Base-by-base conservation (phyloP, 2,329 filamentous ascomycete genomes). In the Nectriaceae sp. region DNA sequence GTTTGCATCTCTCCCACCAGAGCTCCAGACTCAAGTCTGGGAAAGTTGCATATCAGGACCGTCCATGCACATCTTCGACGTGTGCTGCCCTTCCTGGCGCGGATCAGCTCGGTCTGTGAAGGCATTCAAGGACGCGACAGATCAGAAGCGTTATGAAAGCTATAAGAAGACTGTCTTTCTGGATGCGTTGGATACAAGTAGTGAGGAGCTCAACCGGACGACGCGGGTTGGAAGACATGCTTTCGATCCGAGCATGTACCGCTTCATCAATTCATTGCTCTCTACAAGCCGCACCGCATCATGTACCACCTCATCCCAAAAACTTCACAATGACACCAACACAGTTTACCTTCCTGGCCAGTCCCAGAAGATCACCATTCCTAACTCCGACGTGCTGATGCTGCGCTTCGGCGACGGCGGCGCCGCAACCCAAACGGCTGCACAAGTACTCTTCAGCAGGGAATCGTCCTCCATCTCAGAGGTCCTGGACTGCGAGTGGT, bases 31-130 rank as follows among this genome's bases (percentile, higher is more conserved):
- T 2, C 57, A 60, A 38, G 47, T 62, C 35, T 63, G 59, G 60
- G 55, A 63, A 11, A 19, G 44, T 4, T 58, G 55, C 37, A 40
- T 45, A 2, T 21, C 50, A 2, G 57, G 53, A 1, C 53, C 62
- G 11, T 55, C 59, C 5, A 64, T 65, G 54, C 61, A 65, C 20
- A 20, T 65, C 18, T 62, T 65, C 8, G 61, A 66, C 21, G 55
- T 65, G 3, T 65, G 60, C 21, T 66, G 55, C 40, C 57, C 63
- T 5, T 61, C 58, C 3, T 56, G 60, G 52, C 46, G 50, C 5
- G 26, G 26, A 15, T 46, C 48, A 0, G 40, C 16, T 2, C 47
- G 59, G 10, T 40, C 46, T 13, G 52, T 51, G 21, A 49, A 36
- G 3, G 58, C 54, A 1, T 60, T 57, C n/a, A 39, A 46, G 22